Conservation (phyloP, 345 rosid genomes). For the Brassica juncea region DNA sequence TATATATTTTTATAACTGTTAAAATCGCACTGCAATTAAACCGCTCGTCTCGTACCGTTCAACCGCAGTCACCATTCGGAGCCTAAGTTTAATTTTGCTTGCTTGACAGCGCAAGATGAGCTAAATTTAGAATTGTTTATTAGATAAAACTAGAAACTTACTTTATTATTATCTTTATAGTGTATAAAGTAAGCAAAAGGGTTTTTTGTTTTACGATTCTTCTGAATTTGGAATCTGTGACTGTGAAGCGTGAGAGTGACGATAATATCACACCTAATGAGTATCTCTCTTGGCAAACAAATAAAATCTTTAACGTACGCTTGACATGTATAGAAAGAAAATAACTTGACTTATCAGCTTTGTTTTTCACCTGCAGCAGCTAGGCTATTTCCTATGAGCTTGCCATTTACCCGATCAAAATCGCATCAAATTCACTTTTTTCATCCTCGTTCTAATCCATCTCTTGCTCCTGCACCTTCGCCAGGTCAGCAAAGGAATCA, state of each 20-base stretch:
- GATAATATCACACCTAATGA: constrained; percentile 11
- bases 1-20: no score
- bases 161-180: neutral
- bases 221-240: constrained; percentile 18
- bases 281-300: constrained; percentile 2
- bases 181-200: constrained; percentile 32
- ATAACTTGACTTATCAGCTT: constrained; percentile 22
- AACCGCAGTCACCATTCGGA: no score
- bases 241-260: constrained; percentile 31
- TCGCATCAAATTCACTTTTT: constrained; percentile 39
- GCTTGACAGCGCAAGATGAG: constrained; percentile 38
- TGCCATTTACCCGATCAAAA: constrained; percentile 44
- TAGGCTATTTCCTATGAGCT: constrained; percentile 47
- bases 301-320: neutral
- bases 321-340: constrained; percentile 2
- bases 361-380: constrained; percentile 46
- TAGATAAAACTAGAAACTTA: neutral
- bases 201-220: constrained; percentile 4
- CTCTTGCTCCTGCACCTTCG: constrained; percentile 53
- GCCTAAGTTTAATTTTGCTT: neutral
- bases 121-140: constrained; percentile 37
- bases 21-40: no score
- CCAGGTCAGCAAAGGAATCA: constrained; percentile 48
- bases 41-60: no score
- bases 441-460: constrained; percentile 46